phyloP scores from a whole-genome alignment of 2,329 filamentous ascomycete genomes.

The Pseudocercospora eumusae region DNA sequence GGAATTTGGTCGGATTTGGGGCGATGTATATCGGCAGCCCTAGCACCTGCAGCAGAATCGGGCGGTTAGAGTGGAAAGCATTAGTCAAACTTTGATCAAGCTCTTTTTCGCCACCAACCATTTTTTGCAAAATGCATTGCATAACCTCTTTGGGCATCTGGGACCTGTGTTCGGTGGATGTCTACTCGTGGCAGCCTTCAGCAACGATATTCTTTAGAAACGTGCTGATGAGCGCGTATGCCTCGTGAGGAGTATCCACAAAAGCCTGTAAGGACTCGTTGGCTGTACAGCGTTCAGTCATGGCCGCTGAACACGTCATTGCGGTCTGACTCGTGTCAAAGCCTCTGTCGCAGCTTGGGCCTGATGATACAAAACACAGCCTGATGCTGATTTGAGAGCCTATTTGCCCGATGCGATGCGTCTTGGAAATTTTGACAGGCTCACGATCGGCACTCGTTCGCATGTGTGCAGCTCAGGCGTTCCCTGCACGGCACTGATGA shows the following conservation, averaged over 20 bases:
- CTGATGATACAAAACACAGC: not conserved
- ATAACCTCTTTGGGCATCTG: not conserved
- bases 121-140: not conserved
- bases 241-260: not conserved
- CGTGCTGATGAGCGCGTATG: not conserved
- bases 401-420: not conserved
- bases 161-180: not conserved
- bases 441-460: slow-evolving; percentile 1
- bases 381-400: not conserved
- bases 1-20: not conserved
- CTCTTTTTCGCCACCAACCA: not conserved
- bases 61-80: not conserved
- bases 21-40: not conserved
- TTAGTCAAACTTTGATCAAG: slow-evolving; percentile 3
- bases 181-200: not conserved
- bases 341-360: not conserved
- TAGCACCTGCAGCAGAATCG: not conserved
- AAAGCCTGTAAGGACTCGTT: not conserved
- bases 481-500: not conserved
- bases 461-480: not conserved
- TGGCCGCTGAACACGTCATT: not conserved
- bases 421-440: not conserved
- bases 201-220: not conserved
- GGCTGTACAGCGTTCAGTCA: not conserved
- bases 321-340: not conserved